These are phyloP conservation scores for Saccharomyces mikatae DNA, from an alignment of 805 yeast genomes.

Conservation along the genomic window DNA sequence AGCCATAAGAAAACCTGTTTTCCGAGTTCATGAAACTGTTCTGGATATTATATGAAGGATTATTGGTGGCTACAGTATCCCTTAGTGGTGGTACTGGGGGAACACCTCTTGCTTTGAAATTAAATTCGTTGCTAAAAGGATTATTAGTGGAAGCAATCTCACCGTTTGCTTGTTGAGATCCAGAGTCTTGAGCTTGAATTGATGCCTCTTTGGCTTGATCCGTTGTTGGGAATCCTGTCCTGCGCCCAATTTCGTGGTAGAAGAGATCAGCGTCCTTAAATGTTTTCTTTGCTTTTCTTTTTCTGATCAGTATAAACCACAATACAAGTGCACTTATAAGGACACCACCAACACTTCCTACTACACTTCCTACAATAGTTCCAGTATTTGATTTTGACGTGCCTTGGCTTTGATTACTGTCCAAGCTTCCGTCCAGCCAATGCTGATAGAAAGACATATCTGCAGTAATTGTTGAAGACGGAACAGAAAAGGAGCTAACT, in stretches of 20 bases:
- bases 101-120: constrained; percentile 15
- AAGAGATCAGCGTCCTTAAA: constrained; percentile 2
- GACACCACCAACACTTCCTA: constrained; percentile 27
- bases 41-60: neutral
- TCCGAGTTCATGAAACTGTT: neutral
- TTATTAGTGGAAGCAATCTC: constrained; percentile 2
- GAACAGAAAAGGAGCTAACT: constrained; percentile 14
- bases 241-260: constrained; percentile 18
- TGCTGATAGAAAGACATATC: constrained; percentile 19
- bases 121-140: constrained; percentile 24
- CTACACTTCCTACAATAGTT: constrained; percentile 26
- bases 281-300: constrained; percentile 7
- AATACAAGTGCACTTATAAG: constrained; percentile 12
- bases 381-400: constrained; percentile 5
- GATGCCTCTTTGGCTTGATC: constrained; percentile 1
- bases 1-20: constrained; percentile 12
- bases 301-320: constrained; percentile 14
- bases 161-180: neutral
- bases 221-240: constrained; percentile 9
- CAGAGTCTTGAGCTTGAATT: constrained; percentile 3
- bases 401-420: neutral
- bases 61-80: constrained; percentile 4
- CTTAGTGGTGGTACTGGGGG: constrained; percentile 20
- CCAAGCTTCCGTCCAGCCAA: constrained; percentile 17
- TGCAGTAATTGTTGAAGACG: constrained; percentile 16